Conservation (phyloP, 2,329 filamentous ascomycete species). For the Rhynchosporium agropyri region DNA sequence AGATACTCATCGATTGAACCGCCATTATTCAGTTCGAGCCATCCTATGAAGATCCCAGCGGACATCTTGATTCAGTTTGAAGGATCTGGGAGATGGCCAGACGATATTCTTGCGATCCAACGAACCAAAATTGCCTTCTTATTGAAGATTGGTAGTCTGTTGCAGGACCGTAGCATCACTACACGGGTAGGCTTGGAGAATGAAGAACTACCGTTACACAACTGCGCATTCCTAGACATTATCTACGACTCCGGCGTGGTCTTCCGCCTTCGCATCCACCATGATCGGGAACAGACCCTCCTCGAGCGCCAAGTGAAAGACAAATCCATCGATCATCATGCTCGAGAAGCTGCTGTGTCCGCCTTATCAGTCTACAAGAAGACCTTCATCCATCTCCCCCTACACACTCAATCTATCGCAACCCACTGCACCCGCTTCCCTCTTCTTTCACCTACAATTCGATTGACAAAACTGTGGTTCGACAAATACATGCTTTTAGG, state of each 20-base stretch:
- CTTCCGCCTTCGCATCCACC: constrained; percentile 86
- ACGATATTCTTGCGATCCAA: constrained; percentile 88
- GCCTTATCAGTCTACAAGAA: constrained; percentile 73
- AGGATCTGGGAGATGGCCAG: constrained; percentile 89
- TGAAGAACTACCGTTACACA: constrained; percentile 65
- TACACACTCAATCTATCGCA: constrained; percentile 80
- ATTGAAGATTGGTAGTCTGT: constrained; percentile 63
- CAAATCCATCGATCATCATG: constrained; percentile 65
- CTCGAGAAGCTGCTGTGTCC: constrained; percentile 68
- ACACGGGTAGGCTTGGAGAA: constrained; percentile 83
- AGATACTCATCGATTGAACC: constrained; percentile 69
- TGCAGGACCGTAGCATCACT: constrained; percentile 65
- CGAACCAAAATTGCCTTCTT: constrained; percentile 90
- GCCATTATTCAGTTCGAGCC: constrained; percentile 50
- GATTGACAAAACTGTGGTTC: constrained; percentile 90
- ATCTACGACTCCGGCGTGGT: constrained; percentile 69
- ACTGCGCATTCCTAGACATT: constrained; percentile 82
- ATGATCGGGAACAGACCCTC: constrained; percentile 81
- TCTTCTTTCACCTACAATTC: constrained; percentile 78
- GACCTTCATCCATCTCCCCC: constrained; percentile 69
- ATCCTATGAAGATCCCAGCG: constrained; percentile 57
- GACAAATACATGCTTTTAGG: constrained; percentile 75
- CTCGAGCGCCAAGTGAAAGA: constrained; percentile 79
- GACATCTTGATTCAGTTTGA: constrained; percentile 90
- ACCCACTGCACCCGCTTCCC: constrained; percentile 80